These are phyloP conservation scores for Yamadazyma kanchanaburiensis DNA, from an alignment of 1,139 yeast genomes.

Conservation along the genomic window DNA sequence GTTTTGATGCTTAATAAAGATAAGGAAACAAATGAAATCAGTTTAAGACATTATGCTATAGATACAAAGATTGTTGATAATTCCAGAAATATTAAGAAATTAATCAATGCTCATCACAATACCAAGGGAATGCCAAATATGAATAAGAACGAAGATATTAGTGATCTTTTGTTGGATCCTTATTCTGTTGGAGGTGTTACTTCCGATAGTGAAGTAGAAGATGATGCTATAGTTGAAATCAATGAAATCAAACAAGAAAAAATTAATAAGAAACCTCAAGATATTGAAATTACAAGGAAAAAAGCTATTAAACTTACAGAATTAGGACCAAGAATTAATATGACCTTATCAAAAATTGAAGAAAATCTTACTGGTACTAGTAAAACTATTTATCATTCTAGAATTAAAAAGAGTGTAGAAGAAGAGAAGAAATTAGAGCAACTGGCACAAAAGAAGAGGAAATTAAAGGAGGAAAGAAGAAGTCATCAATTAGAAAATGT, in stretches of 20 bases:
- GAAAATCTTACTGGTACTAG: conserved; percentile 79
- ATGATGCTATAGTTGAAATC: conserved; percentile 81
- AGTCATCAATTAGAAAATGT: conserved; percentile 79
- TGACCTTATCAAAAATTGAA: conserved; percentile 80
- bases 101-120: conserved; percentile 62
- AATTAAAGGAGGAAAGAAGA: conserved; percentile 68
- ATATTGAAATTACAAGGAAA: conserved; percentile 49
- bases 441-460: conserved; percentile 60
- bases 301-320: conserved; percentile 92
- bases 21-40: conserved; percentile 66
- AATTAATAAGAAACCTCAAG: conserved; percentile 18
- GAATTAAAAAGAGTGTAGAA: conserved; percentile 55
- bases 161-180: conserved; percentile 82
- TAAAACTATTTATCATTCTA: conserved; percentile 80
- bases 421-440: conserved; percentile 65
- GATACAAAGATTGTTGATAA: conserved; percentile 86
- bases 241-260: conserved; percentile 27
- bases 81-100: conserved; percentile 72
- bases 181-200: conserved; percentile 78
- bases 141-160: conserved; percentile 64
- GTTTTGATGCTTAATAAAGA: conserved; percentile 82
- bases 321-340: conserved; percentile 84
- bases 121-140: conserved; percentile 76
- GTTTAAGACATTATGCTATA: conserved; percentile 86
- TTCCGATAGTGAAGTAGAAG: conserved; percentile 92